Percentiles rank a stretch among this genome's conserved stretches.
These are phyloP conservation scores for Ascochyta rabiei DNA, from an alignment of 2,329 filamentous ascomycete species.

Conservation along the genomic window DNA sequence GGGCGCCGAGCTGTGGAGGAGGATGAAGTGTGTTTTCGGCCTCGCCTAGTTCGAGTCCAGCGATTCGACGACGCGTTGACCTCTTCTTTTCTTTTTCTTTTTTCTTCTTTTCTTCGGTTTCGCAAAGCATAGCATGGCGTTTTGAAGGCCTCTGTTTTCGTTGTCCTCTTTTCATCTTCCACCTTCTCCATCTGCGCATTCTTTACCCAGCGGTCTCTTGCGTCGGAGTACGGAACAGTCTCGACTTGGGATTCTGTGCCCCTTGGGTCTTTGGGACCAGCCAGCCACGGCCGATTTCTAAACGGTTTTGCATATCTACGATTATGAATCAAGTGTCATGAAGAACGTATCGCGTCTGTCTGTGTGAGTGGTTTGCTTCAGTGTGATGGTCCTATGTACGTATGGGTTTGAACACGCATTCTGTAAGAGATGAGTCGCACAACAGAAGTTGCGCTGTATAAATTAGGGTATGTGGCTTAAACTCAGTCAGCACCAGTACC, in stretches of 20 bases:
- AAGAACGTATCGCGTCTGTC: too few relatives aligned
- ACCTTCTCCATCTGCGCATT: background rate
- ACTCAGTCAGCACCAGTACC: too few relatives aligned
- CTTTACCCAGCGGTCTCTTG: background rate
- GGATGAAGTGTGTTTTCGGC: slow-evolving; percentile 37
- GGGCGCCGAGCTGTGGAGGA: slow-evolving; percentile 55
- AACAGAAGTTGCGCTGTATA: too few relatives aligned
- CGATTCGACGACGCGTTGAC: background rate
- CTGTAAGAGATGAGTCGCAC: too few relatives aligned
- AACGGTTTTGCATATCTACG: background rate
- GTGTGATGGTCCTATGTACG: background rate
- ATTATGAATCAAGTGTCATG: background rate
- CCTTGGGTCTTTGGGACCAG: slow-evolving; percentile 2
- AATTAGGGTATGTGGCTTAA: too few relatives aligned
- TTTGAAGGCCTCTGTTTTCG: background rate
- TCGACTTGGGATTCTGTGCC: background rate
- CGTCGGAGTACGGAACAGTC: background rate
- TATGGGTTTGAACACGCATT: too few relatives aligned
- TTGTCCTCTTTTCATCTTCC: too few relatives aligned
- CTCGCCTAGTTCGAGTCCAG: slow-evolving; percentile 19
- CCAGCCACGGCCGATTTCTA: background rate
- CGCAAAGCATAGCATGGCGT: background rate
- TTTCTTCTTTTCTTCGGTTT: too few relatives aligned
- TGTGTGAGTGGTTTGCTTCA: background rate
- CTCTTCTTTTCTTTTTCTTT: too few relatives aligned